Evolutionary conservation across 768 basidiomycete species (phyloP).

Genomic region (Tricholoma sp.): DNA sequence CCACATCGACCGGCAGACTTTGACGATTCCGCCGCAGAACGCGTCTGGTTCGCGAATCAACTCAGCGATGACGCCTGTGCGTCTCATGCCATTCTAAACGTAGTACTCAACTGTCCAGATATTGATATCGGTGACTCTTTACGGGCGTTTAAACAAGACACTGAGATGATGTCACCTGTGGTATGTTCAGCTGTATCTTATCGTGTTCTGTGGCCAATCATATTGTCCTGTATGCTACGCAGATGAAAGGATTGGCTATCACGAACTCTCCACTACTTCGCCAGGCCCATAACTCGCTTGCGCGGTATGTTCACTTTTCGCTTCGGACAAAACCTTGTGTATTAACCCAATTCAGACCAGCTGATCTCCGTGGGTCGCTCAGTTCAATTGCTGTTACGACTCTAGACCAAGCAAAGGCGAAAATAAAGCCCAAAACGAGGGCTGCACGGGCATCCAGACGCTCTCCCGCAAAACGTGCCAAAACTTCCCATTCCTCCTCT

Average conservation of each 20-base stretch:
- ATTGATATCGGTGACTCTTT: slow-evolving; percentile 45
- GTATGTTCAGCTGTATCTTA: slow-evolving; percentile 29
- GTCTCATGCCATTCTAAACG: slow-evolving; percentile 57
- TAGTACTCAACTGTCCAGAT: slow-evolving; percentile 50
- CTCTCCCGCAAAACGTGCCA: slow-evolving; percentile 33
- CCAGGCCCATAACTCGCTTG: slow-evolving; percentile 52
- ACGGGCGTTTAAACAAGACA: slow-evolving; percentile 41
- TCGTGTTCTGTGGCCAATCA: background rate
- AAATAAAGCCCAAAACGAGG: slow-evolving; percentile 17
- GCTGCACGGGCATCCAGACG: slow-evolving; percentile 13
- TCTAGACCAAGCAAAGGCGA: slow-evolving; percentile 36
- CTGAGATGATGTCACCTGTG: slow-evolving; percentile 51
- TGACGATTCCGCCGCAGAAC: slow-evolving; percentile 48
- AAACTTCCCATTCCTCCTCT: slow-evolving; percentile 13
- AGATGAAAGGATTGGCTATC: slow-evolving; percentile 65
- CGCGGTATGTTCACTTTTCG: slow-evolving; percentile 37
- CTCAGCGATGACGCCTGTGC: slow-evolving; percentile 64
- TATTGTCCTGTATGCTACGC: background rate
- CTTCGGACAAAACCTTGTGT: background rate
- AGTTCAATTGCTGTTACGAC: slow-evolving; percentile 42
- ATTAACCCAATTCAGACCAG: slow-evolving; percentile 34
- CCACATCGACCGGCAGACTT: slow-evolving; percentile 40
- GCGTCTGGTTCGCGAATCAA: slow-evolving; percentile 67
- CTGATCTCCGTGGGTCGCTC: slow-evolving; percentile 51
- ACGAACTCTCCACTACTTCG: slow-evolving; percentile 53